phyloP scores from a whole-genome alignment of 2,329 filamentous ascomycete genomes.

The Graphilbum ipis-grandicollis region DNA sequence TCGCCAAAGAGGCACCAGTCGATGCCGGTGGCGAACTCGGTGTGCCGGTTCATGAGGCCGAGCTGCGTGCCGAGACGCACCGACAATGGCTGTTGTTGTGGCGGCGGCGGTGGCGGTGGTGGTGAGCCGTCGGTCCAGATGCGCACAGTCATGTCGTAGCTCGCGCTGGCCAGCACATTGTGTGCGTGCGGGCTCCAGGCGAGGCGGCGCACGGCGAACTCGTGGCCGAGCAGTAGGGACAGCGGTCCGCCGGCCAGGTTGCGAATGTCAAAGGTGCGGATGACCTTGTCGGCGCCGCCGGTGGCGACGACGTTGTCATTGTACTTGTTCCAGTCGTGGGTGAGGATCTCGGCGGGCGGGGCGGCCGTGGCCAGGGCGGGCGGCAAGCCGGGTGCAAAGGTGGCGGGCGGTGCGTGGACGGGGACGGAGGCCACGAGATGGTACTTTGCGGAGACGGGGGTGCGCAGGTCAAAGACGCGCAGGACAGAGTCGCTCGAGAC shows the following conservation, averaged over 20 bases:
- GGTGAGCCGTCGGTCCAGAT: slow-evolving; percentile 67
- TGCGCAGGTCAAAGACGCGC: slow-evolving; percentile 80
- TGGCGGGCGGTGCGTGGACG: slow-evolving; percentile 50
- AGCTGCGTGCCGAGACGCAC: slow-evolving; percentile 49
- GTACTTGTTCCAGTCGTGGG: slow-evolving; percentile 99
- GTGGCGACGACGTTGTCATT: slow-evolving; percentile 69
- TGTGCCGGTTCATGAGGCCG: slow-evolving; percentile 80
- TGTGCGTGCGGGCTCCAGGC: slow-evolving; percentile 90
- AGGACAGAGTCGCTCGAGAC: slow-evolving; percentile 82
- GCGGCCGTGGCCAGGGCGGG: not conserved
- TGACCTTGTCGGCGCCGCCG: slow-evolving; percentile 70
- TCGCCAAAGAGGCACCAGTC: slow-evolving; percentile 97
- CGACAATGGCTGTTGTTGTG: slow-evolving; percentile 8
- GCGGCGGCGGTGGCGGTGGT: slow-evolving; percentile 13
- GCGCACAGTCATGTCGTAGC: slow-evolving; percentile 95
- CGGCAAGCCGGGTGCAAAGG: slow-evolving; percentile 9
- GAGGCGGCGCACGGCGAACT: slow-evolving; percentile 74
- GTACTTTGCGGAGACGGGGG: slow-evolving; percentile 70
- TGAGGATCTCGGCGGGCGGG: slow-evolving; percentile 67
- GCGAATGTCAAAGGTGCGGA: slow-evolving; percentile 83
- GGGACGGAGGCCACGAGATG: slow-evolving; percentile 72
- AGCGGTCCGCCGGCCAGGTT: slow-evolving; percentile 56
- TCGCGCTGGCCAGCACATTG: slow-evolving; percentile 72
- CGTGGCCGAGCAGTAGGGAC: slow-evolving; percentile 63
- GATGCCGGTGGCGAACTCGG: slow-evolving; percentile 88